Percentiles rank a stretch among this genome's conserved stretches.
These are phyloP conservation scores for Anacardium occidentale DNA, from an alignment of 345 rosid species.

Conservation along the genomic window DNA sequence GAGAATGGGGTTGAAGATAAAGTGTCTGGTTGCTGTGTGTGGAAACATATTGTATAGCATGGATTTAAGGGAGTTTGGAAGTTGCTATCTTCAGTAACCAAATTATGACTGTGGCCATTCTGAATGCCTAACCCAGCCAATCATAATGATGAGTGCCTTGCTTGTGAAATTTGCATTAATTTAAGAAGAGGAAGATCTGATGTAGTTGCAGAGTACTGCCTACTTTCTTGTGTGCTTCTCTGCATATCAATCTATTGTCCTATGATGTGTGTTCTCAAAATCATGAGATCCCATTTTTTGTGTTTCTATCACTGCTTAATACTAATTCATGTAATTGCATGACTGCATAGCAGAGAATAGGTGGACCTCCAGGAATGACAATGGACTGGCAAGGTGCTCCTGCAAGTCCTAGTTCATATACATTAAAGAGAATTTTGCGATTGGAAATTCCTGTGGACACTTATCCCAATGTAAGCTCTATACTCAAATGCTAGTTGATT, in stretches of 20 bases:
- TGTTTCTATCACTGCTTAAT: neutral
- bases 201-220: neutral
- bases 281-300: neutral
- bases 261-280: slow-evolving; percentile 3
- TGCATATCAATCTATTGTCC: neutral
- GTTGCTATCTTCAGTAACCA: no score
- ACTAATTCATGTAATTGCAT: slow-evolving; percentile 8
- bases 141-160: no score
- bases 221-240: slow-evolving; percentile 10
- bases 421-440: slow-evolving; percentile 92
- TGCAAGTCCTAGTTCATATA: slow-evolving; percentile 89
- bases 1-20: no score
- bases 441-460: slow-evolving; percentile 98
- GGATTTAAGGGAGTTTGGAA: no score
- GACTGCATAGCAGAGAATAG: slow-evolving; percentile 58
- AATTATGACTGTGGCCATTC: no score
- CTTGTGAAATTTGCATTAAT: no score
- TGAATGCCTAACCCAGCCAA: no score
- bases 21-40: no score
- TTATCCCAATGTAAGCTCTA: slow-evolving; percentile 60
- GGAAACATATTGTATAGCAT: no score
- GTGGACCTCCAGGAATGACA: slow-evolving; percentile 90
- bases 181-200: no score
- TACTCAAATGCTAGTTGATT: slow-evolving; percentile 2
- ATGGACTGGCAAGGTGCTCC: slow-evolving; percentile 99